Percentiles rank a stretch among this genome's conserved stretches.
Conservation (phyloP, 2,329 filamentous ascomycete genomes). For the Elsinoe arachidis region DNA sequence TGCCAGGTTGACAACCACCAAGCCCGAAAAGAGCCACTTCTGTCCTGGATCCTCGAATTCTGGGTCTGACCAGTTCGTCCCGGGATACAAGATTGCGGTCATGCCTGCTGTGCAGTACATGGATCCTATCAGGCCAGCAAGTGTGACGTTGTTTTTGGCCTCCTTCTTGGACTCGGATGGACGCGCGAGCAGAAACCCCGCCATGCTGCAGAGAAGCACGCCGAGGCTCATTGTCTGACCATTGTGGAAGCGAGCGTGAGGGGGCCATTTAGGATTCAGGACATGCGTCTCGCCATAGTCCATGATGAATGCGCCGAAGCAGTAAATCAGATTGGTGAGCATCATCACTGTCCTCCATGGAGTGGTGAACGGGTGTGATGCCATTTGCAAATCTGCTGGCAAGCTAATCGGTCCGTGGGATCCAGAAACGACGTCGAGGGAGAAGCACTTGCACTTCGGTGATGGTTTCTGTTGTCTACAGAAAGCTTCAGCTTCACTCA, state of each 20-base stretch:
- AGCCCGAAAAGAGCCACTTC: slow-evolving; percentile 22
- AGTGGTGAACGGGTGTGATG: background rate
- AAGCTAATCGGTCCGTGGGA: too few relatives aligned
- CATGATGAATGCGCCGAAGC: background rate
- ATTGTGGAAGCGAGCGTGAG: slow-evolving; percentile 42
- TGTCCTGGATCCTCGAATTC: slow-evolving; percentile 37
- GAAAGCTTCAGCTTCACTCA: too few relatives aligned
- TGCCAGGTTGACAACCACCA: slow-evolving; percentile 17
- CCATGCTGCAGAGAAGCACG: slow-evolving; percentile 25
- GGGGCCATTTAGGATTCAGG: slow-evolving; percentile 38
- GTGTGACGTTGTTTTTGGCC: slow-evolving; percentile 21
- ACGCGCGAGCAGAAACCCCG: background rate
- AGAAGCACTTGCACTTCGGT: too few relatives aligned
- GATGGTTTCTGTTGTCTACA: too few relatives aligned
- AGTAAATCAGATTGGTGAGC: background rate
- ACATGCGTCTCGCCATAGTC: slow-evolving; percentile 32
- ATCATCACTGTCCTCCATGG: background rate
- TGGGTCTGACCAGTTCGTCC: slow-evolving; percentile 36
- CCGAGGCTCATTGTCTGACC: slow-evolving; percentile 41
- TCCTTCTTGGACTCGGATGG: background rate
- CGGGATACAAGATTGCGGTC: slow-evolving; percentile 40
- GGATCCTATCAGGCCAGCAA: slow-evolving; percentile 32
- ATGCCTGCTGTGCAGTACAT: slow-evolving; percentile 39
- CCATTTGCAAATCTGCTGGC: background rate
- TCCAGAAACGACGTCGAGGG: too few relatives aligned